phyloP scores from a whole-genome alignment of 208 protist species.

The Naegleria lovaniensis region DNA sequence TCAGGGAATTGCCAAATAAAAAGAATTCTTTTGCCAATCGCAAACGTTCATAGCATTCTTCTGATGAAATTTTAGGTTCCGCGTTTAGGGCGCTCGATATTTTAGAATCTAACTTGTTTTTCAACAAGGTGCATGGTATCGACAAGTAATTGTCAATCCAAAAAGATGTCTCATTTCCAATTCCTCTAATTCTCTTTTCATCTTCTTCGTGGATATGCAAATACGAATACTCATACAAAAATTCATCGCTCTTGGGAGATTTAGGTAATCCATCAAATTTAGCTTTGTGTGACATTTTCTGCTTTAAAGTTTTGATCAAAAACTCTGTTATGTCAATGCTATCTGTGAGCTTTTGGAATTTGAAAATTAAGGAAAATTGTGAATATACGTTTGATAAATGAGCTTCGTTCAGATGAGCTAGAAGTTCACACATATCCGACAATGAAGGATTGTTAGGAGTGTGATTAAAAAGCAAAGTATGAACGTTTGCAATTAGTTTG shows the following conservation, averaged over 20 bases:
- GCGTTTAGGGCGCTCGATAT: not conserved
- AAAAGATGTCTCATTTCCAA: not conserved
- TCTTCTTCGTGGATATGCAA: not conserved
- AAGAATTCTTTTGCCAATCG: not conserved
- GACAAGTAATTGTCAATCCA: not conserved
- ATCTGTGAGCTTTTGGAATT: not conserved
- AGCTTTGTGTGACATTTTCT: not conserved
- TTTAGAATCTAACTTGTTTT: not conserved
- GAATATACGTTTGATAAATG: not conserved
- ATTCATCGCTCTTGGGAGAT: not conserved
- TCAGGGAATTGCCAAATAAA: not conserved
- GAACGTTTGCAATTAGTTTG: not conserved
- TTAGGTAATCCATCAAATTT: not conserved
- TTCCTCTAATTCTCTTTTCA: not conserved
- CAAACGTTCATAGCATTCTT: not conserved
- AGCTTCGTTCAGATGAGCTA: not conserved
- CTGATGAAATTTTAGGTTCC: not conserved
- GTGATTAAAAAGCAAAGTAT: not conserved
- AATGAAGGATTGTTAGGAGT: not conserved
- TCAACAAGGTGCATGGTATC: not conserved
- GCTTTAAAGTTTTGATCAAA: not conserved
- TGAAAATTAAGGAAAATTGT: not conserved
- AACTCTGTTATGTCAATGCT: not conserved
- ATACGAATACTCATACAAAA: not conserved
- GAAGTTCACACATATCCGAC: not conserved